These are phyloP conservation scores for Triglochin maritima DNA, from an alignment of 106 monocot species.

Conservation along the genomic window DNA sequence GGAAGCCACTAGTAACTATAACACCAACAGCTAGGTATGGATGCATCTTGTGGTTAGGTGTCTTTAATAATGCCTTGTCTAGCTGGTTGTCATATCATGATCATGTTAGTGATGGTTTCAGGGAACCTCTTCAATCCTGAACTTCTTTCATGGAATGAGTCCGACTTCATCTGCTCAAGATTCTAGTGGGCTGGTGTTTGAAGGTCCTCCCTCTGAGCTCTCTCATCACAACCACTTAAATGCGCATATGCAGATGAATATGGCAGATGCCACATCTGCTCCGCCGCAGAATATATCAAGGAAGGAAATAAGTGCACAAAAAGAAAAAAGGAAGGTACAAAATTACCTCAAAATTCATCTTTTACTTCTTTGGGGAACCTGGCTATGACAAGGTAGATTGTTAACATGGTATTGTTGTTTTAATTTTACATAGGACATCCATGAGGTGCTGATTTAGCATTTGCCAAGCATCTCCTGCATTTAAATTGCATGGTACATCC, in stretches of 20 bases:
- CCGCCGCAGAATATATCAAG: background rate
- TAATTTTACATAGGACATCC: too few relatives aligned
- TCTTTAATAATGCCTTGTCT: too few relatives aligned
- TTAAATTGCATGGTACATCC: too few relatives aligned
- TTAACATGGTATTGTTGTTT: background rate
- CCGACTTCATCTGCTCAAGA: constrained; percentile 1
- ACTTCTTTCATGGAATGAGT: constrained; percentile 11
- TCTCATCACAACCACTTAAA: background rate
- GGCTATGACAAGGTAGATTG: background rate
- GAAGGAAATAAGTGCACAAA: background rate
- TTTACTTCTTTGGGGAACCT: background rate
- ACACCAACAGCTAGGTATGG: too few relatives aligned
- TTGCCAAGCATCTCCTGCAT: too few relatives aligned
- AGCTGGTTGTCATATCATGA: too few relatives aligned
- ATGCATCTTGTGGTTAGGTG: too few relatives aligned
- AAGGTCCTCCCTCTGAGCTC: background rate
- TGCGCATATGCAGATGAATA: background rate
- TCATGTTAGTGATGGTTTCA: background rate
- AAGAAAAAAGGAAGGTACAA: constrained; percentile 17
- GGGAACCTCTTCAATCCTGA: constrained; percentile 25
- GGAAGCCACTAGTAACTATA: too few relatives aligned
- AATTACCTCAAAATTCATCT: background rate
- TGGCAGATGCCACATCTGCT: background rate
- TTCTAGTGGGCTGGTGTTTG: background rate
- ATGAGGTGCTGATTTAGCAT: too few relatives aligned